Conservation (phyloP, 163 green algal genomes). For the Smithsoniella earleae region DNA sequence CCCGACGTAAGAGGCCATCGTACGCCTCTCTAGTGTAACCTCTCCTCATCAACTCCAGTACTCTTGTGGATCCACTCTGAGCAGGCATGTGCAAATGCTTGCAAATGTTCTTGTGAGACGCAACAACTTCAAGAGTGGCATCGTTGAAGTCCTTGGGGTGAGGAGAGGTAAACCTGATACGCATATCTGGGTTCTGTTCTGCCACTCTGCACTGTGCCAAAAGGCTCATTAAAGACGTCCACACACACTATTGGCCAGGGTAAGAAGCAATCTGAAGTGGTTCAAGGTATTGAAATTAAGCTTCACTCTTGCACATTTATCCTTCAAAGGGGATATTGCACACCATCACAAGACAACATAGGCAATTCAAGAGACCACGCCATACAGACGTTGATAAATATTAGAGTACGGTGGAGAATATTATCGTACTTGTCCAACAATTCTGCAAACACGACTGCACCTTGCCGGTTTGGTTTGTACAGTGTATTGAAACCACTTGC, state of each 20-base stretch:
- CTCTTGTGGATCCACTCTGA: conserved; percentile 64
- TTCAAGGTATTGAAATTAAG: too few species aligned
- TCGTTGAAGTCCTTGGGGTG: conserved; percentile 86
- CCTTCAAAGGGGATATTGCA: too few species aligned
- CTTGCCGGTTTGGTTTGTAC: conserved; percentile 59
- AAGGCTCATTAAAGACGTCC: too few species aligned
- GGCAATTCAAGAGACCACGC: too few species aligned
- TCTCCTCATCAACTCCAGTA: conserved; percentile 68
- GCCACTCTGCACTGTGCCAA: conserved; percentile 45
- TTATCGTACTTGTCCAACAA: conserved; percentile 53
- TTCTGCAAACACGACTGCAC: conserved; percentile 60
- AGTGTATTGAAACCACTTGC: conserved; percentile 59
- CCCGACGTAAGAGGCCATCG: conserved; percentile 59
- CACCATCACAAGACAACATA: too few species aligned
- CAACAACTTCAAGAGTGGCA: conserved; percentile 69
- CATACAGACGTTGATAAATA: too few species aligned
- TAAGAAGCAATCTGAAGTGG: too few species aligned
- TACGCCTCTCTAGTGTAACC: conserved; percentile 80
- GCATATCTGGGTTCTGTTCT: conserved; percentile 63
- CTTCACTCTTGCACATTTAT: too few species aligned
- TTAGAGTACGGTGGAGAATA: too few species aligned
- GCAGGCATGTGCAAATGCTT: conserved; percentile 83
- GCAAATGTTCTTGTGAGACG: conserved; percentile 63
- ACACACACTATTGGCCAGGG: too few species aligned
- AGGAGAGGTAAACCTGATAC: conserved; percentile 78